Base-by-base conservation (phyloP, 2,329 filamentous ascomycete genomes). In the Fusarium longipes region DNA sequence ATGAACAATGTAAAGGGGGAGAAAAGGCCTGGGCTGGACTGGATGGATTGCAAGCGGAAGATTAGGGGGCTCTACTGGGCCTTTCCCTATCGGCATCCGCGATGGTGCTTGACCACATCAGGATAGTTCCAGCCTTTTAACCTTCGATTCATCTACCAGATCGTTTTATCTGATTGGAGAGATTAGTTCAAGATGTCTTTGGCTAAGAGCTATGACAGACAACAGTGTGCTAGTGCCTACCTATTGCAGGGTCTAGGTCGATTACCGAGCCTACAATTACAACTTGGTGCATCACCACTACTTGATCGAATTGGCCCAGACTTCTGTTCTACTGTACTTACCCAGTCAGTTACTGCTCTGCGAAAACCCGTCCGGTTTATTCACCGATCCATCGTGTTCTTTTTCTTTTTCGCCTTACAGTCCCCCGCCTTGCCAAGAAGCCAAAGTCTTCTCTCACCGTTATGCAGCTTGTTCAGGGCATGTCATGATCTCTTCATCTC, bases 111-210 rank as follows among this genome's bases (percentile, higher is more conserved):
- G 44, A 22, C 44, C 25, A 12, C 33, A 50, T 58, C 33, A 27
- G 60, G 52, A 30, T 63, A 64, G 44, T n/a, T 35, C 45, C 15
- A 25, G 12, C 20, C 7, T 15, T 51, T 63, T 63, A 58, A 58
- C 43, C 39, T 63, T 63, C 14, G 30, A 63, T 63, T 57, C 42
- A 63, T 51, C 27, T 27, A 22, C 8, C 24, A 45, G 33, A 43
- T 17, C 17, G 29, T 51, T 33, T 40, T 18, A 14, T 42, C 32
- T 57, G 10, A 63, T 63, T 63, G 59, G 60, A 57, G 44, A 42
- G 52, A 36, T 63, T 52, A 38, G 38, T 17, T n/a, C 29, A 52
- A 58, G 4, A 50, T 30, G 44, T 36, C 64, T 57, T 8, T 47
- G 39, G 60, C 48, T 56, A 47, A 43, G 27, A 33, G 30, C 32